A percentile compares a stretch with the other conserved stretches of the same genome.
Evolutionary conservation across 148 eudicot genomes (phyloP).

Genomic region (Amaranthus hypochondriacus): DNA sequence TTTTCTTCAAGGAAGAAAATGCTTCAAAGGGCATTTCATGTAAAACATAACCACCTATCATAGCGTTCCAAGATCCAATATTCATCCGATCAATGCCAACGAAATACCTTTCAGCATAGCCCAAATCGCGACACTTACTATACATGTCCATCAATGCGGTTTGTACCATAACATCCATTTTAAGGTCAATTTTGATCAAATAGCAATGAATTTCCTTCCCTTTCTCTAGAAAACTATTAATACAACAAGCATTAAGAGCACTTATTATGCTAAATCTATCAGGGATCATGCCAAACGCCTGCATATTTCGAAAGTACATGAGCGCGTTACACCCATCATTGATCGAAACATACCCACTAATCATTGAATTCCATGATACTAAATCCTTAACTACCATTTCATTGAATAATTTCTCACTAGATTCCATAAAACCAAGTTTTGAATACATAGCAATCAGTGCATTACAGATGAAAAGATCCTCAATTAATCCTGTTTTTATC

Average conservation of each 20-base stretch:
- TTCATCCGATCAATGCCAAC: constrained; percentile 28
- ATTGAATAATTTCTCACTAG: constrained; percentile 47
- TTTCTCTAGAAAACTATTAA: constrained; percentile 26
- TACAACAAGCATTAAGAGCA: constrained; percentile 55
- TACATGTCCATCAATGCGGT: constrained; percentile 73
- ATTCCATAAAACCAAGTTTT: constrained; percentile 43
- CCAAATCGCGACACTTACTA: constrained; percentile 48
- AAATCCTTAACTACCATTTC: constrained; percentile 49
- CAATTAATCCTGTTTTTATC: constrained; percentile 51
- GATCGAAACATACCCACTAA: constrained; percentile 57
- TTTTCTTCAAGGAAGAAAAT: constrained; percentile 47
- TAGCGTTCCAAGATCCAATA: constrained; percentile 55
- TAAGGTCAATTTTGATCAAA: constrained; percentile 40
- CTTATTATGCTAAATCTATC: constrained; percentile 60
- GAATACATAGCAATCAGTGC: constrained; percentile 60
- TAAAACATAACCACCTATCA: constrained; percentile 47
- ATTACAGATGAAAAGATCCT: constrained; percentile 49
- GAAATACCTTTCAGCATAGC: constrained; percentile 43
- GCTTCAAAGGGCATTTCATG: constrained; percentile 33
- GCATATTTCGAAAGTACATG: constrained; percentile 41
- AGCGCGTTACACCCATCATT: constrained; percentile 46
- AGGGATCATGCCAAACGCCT: constrained; percentile 24
- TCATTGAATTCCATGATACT: constrained; percentile 82
- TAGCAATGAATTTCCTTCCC: constrained; percentile 68
- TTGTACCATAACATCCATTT: constrained; percentile 49